These are phyloP conservation scores for Cutaneotrichosporon mucoides DNA, from an alignment of 1,284 basidiomycete genomes.

Conservation along the genomic window DNA sequence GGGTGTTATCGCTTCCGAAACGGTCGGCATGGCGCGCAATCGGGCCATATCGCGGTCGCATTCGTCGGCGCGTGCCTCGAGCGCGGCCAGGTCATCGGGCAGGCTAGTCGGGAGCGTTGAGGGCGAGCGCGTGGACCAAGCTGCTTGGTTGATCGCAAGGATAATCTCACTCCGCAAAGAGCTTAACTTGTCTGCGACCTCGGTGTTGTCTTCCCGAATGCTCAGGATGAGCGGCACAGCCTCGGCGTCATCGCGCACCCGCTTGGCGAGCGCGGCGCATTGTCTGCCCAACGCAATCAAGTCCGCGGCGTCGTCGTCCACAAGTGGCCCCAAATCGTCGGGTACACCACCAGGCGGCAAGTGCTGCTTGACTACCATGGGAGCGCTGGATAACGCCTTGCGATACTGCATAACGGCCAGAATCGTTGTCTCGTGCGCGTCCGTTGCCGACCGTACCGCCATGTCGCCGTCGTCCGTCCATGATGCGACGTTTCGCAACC, in stretches of 20 bases:
- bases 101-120: neutral
- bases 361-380: slow-evolving; percentile 13
- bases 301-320: slow-evolving; percentile 17
- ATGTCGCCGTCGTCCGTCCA: slow-evolving; percentile 15
- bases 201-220: slow-evolving; percentile 7
- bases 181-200: neutral
- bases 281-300: slow-evolving; percentile 8
- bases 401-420: slow-evolving; percentile 23
- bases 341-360: slow-evolving; percentile 9
- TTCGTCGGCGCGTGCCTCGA: neutral
- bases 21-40: neutral
- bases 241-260: slow-evolving; percentile 1
- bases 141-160: slow-evolving; percentile 4
- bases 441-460: slow-evolving; percentile 5
- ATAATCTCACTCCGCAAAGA: slow-evolving; percentile 1
- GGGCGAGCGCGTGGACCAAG: slow-evolving; percentile 8
- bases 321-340: slow-evolving; percentile 11
- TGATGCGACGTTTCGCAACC: slow-evolving; percentile 11
- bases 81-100: neutral
- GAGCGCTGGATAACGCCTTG: slow-evolving; percentile 8
- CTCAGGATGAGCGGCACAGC: slow-evolving; percentile 12
- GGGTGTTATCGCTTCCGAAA: neutral
- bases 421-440: slow-evolving; percentile 12
- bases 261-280: slow-evolving; percentile 9
- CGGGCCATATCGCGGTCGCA: slow-evolving; percentile 6